Percentiles rank a stretch among this genome's conserved stretches.
phyloP scores from a whole-genome alignment of 768 basidiomycete genomes.

The Lanmaoa pseudosensibilis region DNA sequence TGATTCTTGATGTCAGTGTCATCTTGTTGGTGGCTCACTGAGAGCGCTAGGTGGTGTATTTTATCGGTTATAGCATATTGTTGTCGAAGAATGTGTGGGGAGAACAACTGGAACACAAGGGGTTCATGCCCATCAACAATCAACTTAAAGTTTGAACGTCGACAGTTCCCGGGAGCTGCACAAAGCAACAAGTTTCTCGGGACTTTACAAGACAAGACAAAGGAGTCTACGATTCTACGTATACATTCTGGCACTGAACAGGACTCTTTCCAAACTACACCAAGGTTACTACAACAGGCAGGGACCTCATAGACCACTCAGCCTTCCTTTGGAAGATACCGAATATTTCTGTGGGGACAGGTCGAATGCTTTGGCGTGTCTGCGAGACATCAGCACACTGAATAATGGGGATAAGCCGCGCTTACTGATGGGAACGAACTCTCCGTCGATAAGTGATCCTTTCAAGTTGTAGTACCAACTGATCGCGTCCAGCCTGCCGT shows the following conservation, averaged over 20 bases:
- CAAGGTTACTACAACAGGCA: neutral
- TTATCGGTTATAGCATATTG: no score
- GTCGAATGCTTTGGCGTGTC: constrained; percentile 53
- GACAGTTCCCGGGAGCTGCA: neutral
- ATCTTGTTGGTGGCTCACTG: neutral
- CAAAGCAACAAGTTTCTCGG: neutral
- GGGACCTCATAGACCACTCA: neutral
- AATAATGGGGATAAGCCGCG: neutral
- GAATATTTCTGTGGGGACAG: constrained; percentile 58
- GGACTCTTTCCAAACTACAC: neutral
- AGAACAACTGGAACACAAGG: neutral
- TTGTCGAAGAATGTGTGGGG: no score
- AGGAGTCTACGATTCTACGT: neutral
- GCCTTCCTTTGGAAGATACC: constrained; percentile 53
- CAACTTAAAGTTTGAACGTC: neutral
- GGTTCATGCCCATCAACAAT: neutral
- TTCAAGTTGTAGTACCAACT: constrained; percentile 64
- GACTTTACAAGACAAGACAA: neutral
- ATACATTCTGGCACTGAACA: neutral
- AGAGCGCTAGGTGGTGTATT: neutral
- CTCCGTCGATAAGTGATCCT: constrained; percentile 65
- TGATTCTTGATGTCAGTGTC: neutral
- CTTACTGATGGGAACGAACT: constrained; percentile 60
- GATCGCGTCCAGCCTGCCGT: constrained; percentile 41
- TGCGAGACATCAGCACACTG: constrained; percentile 23